phyloP scores from a whole-genome alignment of 1,284 basidiomycete genomes.

The Rhodotorula sp. region DNA sequence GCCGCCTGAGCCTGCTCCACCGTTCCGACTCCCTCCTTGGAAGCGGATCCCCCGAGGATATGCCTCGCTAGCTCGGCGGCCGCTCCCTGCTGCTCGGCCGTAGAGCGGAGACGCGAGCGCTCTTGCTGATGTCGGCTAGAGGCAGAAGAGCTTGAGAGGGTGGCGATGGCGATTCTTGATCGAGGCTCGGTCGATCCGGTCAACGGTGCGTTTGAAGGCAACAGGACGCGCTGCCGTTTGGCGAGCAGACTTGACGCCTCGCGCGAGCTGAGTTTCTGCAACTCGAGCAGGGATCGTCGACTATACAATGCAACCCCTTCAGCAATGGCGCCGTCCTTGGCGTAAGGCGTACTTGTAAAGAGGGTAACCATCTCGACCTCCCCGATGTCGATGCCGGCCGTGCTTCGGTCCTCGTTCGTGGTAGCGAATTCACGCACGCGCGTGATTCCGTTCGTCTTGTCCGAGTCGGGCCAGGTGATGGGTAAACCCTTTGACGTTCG shows the following conservation, averaged over 20 bases:
- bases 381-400: background rate
- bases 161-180: too few species aligned
- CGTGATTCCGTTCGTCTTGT: background rate
- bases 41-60: background rate
- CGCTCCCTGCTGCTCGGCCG: background rate
- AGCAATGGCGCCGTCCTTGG: background rate
- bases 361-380: background rate
- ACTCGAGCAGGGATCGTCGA: background rate
- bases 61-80: background rate
- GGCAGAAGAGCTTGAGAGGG: background rate
- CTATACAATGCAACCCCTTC: background rate
- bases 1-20: background rate
- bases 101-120: background rate
- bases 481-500: too few species aligned
- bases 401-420: background rate
- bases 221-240: background rate
- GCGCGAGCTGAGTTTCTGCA: background rate
- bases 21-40: background rate
- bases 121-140: background rate
- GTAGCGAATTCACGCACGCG: background rate
- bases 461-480: background rate
- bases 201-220: background rate
- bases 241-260: background rate
- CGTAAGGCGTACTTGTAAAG: background rate
- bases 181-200: too few species aligned